These are phyloP conservation scores for Clonostachys rhizophaga DNA, from an alignment of 2,329 filamentous ascomycete genomes.

Conservation along the genomic window DNA sequence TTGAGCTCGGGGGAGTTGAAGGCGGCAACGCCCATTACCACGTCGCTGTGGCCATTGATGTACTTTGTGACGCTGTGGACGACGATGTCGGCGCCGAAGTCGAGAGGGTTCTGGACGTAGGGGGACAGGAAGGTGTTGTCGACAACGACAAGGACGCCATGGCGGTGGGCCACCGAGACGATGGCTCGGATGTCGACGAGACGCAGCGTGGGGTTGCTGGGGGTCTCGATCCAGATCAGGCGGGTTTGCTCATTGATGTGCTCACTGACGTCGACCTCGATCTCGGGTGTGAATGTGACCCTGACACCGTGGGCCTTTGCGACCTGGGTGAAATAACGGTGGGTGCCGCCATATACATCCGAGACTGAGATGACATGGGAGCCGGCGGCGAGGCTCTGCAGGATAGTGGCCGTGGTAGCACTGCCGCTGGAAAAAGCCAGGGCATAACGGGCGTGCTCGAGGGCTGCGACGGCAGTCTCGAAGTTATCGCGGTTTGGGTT, in stretches of 20 bases:
- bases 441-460: conserved; percentile 89
- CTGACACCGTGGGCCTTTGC: conserved; percentile 89
- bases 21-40: conserved; percentile 94
- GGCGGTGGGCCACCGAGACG: conserved; percentile 74
- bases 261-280: conserved; percentile 80
- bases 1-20: conserved; percentile 84
- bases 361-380: conserved; percentile 95
- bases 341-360: conserved; percentile 96
- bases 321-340: conserved; percentile 98
- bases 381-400: conserved; percentile 86
- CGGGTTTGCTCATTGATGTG: conserved; percentile 88
- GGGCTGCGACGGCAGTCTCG: conserved; percentile 82
- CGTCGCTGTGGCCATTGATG: conserved; percentile 96
- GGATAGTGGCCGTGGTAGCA: conserved; percentile 86
- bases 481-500: conserved; percentile 97
- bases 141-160: conserved; percentile 92
- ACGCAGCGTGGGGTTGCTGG: conserved; percentile 89
- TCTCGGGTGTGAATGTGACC: conserved; percentile 90
- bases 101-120: conserved; percentile 93
- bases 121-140: conserved; percentile 98
- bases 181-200: conserved; percentile 91
- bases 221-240: conserved; percentile 92
- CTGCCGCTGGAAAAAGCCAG: conserved; percentile 93
- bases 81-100: conserved; percentile 93
- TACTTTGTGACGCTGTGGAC: conserved; percentile 98